Conservation (phyloP, 306 rosid species). For the Senna siamea region DNA sequence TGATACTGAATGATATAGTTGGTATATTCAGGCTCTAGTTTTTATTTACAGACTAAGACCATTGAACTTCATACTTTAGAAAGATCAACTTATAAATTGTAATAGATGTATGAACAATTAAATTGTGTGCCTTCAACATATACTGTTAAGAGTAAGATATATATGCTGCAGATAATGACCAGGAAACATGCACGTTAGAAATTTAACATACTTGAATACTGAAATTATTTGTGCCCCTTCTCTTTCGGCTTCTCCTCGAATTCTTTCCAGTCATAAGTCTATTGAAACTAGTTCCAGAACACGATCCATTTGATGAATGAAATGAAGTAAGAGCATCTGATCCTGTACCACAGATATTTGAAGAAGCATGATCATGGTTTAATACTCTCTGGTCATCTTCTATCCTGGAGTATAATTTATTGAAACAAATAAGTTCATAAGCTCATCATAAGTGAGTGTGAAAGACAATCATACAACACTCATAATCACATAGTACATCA, state of each 20-base stretch:
- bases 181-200: constrained; percentile 33
- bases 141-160: background rate
- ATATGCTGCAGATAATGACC: constrained; percentile 19
- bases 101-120: constrained; percentile 3
- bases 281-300: background rate
- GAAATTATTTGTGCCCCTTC: constrained; percentile 23
- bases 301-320: constrained; percentile 5
- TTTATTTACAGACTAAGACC: constrained; percentile 25
- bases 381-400: constrained; percentile 16
- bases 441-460: background rate
- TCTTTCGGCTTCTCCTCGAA: constrained; percentile 36
- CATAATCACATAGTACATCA: background rate
- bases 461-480: background rate
- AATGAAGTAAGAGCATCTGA: constrained; percentile 24
- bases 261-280: constrained; percentile 10
- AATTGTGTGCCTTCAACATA: background rate
- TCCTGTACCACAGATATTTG: background rate
- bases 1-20: constrained; percentile 3
- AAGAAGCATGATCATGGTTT: constrained; percentile 5
- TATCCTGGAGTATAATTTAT: constrained; percentile 24
- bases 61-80: constrained; percentile 8
- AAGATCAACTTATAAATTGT: constrained; percentile 20
- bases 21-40: constrained; percentile 4
- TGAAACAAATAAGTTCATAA: background rate
- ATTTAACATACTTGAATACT: constrained; percentile 42